These are phyloP conservation scores for Crithidia bombi DNA, from an alignment of 208 protist species.

Conservation along the genomic window DNA sequence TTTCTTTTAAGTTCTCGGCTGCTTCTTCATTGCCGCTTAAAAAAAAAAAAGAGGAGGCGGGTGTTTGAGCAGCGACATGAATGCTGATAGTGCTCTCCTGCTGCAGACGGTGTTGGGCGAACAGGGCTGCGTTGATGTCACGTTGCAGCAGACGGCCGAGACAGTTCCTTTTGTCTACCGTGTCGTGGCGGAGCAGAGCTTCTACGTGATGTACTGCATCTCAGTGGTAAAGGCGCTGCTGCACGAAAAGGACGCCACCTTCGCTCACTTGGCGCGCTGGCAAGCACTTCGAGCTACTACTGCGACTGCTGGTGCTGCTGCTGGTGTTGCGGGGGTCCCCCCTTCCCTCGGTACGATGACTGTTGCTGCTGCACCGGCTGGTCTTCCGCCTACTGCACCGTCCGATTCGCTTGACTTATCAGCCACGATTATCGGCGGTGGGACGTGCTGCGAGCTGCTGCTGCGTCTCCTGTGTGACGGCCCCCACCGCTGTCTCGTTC, in stretches of 20 bases:
- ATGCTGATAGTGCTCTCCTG: constrained; percentile 50
- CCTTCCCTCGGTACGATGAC: too few relatives aligned
- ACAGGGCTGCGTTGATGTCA: constrained; percentile 56
- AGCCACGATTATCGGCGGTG: constrained; percentile 66
- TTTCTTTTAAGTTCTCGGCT: not conserved
- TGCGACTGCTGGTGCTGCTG: too few relatives aligned
- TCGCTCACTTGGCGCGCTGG: constrained; percentile 47
- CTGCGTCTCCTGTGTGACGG: constrained; percentile 16
- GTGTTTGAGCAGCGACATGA: constrained; percentile 22
- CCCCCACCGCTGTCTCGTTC: constrained; percentile 38
- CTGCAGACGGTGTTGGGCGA: constrained; percentile 56
- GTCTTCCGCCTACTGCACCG: constrained; percentile 30
- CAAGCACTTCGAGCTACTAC: constrained; percentile 20
- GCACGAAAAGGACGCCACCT: constrained; percentile 54
- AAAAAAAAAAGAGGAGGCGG: not conserved
- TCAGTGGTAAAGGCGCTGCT: constrained; percentile 57
- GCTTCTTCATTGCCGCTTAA: not conserved
- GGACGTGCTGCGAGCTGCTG: constrained; percentile 49
- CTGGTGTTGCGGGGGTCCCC: too few relatives aligned
- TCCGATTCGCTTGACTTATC: constrained; percentile 54
- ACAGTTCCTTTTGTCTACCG: constrained; percentile 63
- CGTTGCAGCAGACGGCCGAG: constrained; percentile 42
- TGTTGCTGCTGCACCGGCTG: not conserved
- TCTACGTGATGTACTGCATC: constrained; percentile 57
- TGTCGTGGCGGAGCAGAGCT: constrained; percentile 64